These are phyloP conservation scores for Clarireedia hainanense DNA, from an alignment of 2,329 filamentous ascomycete genomes.

Conservation along the genomic window DNA sequence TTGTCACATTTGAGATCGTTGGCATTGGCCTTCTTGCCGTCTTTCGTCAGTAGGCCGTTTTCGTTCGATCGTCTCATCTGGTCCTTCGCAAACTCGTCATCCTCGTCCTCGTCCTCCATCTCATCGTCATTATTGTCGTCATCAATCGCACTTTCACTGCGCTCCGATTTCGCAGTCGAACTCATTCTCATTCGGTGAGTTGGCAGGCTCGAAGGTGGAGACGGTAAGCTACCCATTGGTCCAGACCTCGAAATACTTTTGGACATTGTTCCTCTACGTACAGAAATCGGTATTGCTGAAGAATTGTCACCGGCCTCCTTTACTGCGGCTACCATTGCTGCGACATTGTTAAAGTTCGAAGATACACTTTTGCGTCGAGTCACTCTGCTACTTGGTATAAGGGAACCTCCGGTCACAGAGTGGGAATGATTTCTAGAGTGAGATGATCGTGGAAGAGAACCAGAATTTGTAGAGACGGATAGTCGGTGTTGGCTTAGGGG, in stretches of 20 bases:
- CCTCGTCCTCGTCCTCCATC: slow-evolving; percentile 43
- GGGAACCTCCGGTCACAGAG: slow-evolving; percentile 67
- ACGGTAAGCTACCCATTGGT: slow-evolving; percentile 49
- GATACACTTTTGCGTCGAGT: slow-evolving; percentile 90
- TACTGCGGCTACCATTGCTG: slow-evolving; percentile 66
- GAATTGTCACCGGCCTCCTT: slow-evolving; percentile 56
- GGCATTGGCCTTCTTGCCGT: slow-evolving; percentile 68
- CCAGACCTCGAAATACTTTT: slow-evolving; percentile 51
- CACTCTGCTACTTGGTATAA: slow-evolving; percentile 77
- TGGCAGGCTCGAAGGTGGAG: slow-evolving; percentile 62
- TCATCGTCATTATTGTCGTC: slow-evolving; percentile 55
- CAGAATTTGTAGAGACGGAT: slow-evolving; percentile 48
- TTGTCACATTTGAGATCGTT: slow-evolving; percentile 92
- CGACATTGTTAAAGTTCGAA: slow-evolving; percentile 66
- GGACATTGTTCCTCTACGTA: slow-evolving; percentile 61
- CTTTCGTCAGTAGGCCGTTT: slow-evolving; percentile 73
- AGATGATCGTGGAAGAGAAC: slow-evolving; percentile 44
- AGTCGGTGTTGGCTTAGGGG: slow-evolving; percentile 58
- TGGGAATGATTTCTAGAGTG: slow-evolving; percentile 64
- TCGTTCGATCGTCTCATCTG: slow-evolving; percentile 67
- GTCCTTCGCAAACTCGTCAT: slow-evolving; percentile 34
- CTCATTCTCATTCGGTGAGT: slow-evolving; percentile 41
- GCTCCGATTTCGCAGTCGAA: slow-evolving; percentile 40
- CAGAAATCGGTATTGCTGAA: slow-evolving; percentile 48
- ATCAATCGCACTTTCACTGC: slow-evolving; percentile 57